These are phyloP conservation scores for Jackrogersella multiformis DNA, from an alignment of 495 filamentous ascomycete species.

Conservation along the genomic window DNA sequence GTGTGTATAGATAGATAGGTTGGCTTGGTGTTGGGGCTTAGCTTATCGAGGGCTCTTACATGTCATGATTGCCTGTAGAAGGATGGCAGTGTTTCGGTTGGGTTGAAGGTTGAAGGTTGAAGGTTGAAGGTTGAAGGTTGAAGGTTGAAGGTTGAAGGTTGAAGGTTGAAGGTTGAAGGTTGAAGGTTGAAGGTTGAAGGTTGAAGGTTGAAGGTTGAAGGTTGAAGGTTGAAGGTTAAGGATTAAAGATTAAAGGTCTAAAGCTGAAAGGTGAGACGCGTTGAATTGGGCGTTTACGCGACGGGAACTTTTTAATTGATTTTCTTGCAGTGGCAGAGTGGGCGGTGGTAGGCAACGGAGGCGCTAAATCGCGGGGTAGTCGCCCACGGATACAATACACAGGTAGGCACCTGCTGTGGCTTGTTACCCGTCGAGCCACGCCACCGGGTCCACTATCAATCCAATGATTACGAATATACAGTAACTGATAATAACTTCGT, in stretches of 20 bases:
- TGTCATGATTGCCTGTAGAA: constrained; percentile 35
- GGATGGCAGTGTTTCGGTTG: not conserved
- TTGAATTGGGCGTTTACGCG: constrained; percentile 34
- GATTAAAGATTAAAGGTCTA: no score
- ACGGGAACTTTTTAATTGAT: constrained; percentile 36
- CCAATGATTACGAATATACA: not conserved
- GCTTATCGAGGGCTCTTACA: constrained; percentile 21
- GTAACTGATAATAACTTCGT: no score
- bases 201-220: no score
- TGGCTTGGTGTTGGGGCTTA: no score
- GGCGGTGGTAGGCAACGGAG: not conserved
- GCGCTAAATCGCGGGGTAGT: constrained; percentile 40
- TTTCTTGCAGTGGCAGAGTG: constrained; percentile 4
- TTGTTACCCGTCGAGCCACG: constrained; percentile 1
- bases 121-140: no score
- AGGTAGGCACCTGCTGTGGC: constrained; percentile 12
- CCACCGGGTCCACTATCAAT: not conserved
- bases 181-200: no score
- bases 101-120: no score
- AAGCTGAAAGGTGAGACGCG: constrained; percentile 40
- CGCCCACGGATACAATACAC: not conserved
- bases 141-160: no score
- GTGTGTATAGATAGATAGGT: not conserved
- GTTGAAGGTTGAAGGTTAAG: not conserved
- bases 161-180: no score